phyloP scores from a whole-genome alignment of 495 filamentous ascomycete species.

The Paragyromitra xinjiangensis region DNA sequence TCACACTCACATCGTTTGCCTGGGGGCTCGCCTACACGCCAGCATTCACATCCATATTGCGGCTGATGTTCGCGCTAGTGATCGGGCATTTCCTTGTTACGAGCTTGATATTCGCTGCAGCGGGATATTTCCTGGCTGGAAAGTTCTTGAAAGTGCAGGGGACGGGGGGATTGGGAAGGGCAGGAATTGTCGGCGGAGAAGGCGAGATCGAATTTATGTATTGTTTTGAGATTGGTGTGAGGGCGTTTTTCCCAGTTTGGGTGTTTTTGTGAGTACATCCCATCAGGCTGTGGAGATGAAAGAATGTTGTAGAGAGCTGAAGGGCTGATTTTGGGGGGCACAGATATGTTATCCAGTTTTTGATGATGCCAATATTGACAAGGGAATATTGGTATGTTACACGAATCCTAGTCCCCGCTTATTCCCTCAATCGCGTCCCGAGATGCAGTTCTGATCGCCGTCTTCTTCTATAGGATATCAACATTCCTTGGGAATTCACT shows the following conservation, averaged over 20 bases:
- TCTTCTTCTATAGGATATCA: slow-evolving; percentile 62
- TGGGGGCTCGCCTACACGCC: slow-evolving; percentile 76
- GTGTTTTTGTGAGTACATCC: slow-evolving; percentile 64
- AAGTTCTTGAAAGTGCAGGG: slow-evolving; percentile 68
- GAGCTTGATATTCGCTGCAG: slow-evolving; percentile 69
- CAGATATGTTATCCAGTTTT: slow-evolving; percentile 73
- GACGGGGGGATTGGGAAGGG: slow-evolving; percentile 61
- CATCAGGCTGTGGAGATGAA: not conserved
- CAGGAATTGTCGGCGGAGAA: slow-evolving; percentile 61
- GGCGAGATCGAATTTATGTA: slow-evolving; percentile 77
- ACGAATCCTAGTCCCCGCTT: slow-evolving; percentile 40
- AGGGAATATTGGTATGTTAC: slow-evolving; percentile 64
- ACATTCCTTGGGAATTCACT: slow-evolving; percentile 76
- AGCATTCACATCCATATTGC: slow-evolving; percentile 66
- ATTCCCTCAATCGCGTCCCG: slow-evolving; percentile 26
- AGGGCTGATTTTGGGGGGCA: slow-evolving; percentile 24
- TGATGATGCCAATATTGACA: slow-evolving; percentile 71
- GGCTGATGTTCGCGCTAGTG: slow-evolving; percentile 70
- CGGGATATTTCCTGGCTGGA: slow-evolving; percentile 72
- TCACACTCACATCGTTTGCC: slow-evolving; percentile 74
- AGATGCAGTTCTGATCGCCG: not conserved
- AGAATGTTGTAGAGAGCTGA: not conserved
- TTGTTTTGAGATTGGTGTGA: slow-evolving; percentile 80
- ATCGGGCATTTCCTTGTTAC: slow-evolving; percentile 73
- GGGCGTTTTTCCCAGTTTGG: slow-evolving; percentile 79